Evolutionary conservation across 208 protist genomes (phyloP).

Genomic region (Tritrichomonas musculus): DNA sequence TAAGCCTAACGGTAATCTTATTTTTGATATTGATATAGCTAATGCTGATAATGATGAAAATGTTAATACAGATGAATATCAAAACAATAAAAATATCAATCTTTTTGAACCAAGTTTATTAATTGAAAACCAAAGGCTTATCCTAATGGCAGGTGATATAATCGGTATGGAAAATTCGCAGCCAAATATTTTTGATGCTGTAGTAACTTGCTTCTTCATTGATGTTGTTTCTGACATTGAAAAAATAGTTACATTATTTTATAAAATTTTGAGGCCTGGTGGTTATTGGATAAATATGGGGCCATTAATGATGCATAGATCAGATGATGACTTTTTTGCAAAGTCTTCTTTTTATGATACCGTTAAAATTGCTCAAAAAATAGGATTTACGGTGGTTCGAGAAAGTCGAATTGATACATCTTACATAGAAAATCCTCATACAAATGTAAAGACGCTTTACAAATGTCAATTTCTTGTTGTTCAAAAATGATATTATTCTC

Average conservation of each 20-base stretch:
- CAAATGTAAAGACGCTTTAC: neutral
- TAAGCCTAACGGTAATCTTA: neutral
- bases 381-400: neutral
- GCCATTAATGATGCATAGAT: neutral
- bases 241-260: neutral
- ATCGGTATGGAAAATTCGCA: neutral
- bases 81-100: too few relatives aligned
- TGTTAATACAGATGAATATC: too few relatives aligned
- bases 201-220: conserved; percentile 5
- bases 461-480: neutral
- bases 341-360: neutral
- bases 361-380: neutral
- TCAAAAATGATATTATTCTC: too few relatives aligned
- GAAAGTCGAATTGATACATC: neutral
- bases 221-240: neutral
- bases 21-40: neutral
- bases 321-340: neutral
- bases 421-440: neutral
- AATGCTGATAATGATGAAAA: neutral
- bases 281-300: conserved; percentile 24
- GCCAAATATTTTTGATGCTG: neutral
- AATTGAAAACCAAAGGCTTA: neutral
- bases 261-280: neutral
- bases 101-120: neutral
- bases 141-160: neutral